Conservation (phyloP, 2,329 filamentous ascomycete genomes). For the Tolypocladium inflatum region DNA sequence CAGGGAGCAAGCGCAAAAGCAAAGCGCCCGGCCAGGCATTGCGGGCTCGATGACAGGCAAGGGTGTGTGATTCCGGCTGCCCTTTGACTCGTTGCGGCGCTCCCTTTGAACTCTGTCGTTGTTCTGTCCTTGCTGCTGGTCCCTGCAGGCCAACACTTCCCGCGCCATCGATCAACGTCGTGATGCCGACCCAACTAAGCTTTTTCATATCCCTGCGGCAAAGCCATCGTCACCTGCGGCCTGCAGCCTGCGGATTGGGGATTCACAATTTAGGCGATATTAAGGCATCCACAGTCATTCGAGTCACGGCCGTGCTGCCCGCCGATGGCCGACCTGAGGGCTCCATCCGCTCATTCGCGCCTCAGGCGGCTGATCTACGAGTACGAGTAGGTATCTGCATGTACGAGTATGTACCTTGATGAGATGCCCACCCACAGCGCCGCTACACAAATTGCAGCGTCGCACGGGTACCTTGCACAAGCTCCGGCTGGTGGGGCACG, state of each 20-base stretch:
- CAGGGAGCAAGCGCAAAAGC: background rate
- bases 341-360: background rate
- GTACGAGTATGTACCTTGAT: background rate
- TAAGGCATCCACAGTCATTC: conserved; percentile 3
- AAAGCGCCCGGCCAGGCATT: background rate
- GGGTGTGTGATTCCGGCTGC: background rate
- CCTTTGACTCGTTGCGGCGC: background rate
- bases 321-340: background rate
- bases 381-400: too few relatives aligned
- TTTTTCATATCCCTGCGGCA: background rate
- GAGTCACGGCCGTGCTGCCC: background rate
- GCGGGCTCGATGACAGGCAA: background rate
- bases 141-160: too few relatives aligned
- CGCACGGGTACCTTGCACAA: conserved; percentile 13
- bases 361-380: background rate
- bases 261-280: background rate
- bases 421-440: background rate
- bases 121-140: background rate
- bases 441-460: background rate
- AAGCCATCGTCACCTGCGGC: background rate
- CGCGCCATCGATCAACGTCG: background rate
- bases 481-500: background rate
- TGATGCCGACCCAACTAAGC: background rate
- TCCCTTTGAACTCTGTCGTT: background rate
- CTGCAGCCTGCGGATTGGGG: background rate